A percentile compares a stretch with the other conserved stretches of the same genome.
These are phyloP conservation scores for Fusarium annulatum DNA, from an alignment of 2,329 filamentous ascomycete species.

Conservation along the genomic window DNA sequence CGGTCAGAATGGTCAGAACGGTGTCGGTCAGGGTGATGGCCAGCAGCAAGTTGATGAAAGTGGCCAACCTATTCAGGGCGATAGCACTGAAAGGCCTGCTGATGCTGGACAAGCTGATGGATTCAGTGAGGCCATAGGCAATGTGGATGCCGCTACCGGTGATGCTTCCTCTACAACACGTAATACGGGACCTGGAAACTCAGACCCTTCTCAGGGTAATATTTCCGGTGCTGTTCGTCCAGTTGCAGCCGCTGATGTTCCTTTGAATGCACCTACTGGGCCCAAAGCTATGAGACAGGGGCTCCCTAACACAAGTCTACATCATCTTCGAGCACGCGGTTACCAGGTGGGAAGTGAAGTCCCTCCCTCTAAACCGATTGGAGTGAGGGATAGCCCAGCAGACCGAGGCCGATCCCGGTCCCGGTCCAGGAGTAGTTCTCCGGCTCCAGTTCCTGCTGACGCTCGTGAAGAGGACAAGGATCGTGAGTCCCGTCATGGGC, in stretches of 20 bases:
- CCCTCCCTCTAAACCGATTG: conserved; percentile 41
- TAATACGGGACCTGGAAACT: conserved; percentile 27
- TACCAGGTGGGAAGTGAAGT: conserved; percentile 58
- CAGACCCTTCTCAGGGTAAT: conserved; percentile 33
- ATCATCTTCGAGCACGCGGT: conserved; percentile 68
- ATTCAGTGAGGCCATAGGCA: conserved; percentile 49
- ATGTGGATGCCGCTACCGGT: conserved; percentile 37
- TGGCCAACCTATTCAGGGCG: conserved; percentile 49
- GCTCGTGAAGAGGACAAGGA: conserved; percentile 52
- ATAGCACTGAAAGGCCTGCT: conserved; percentile 28
- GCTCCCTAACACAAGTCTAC: conserved; percentile 81
- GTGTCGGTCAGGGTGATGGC: conserved; percentile 38
- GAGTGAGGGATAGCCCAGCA: conserved; percentile 32
- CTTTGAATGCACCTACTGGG: conserved; percentile 84
- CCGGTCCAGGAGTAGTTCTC: conserved; percentile 62
- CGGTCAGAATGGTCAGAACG: conserved; percentile 38
- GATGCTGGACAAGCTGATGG: conserved; percentile 35
- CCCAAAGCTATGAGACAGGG: conserved; percentile 96
- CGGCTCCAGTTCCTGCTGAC: conserved; percentile 30
- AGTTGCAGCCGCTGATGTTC: conserved; percentile 54
- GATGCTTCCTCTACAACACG: conserved; percentile 38
- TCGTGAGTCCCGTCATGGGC: conserved; percentile 48
- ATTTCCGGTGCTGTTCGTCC: conserved; percentile 47
- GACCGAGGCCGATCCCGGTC: conserved; percentile 49
- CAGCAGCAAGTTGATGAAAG: conserved; percentile 53